Evolutionary conservation across 1,284 basidiomycete genomes (phyloP), one percentile per base, ranked within the genome.

Genomic region (Trichosporon faecale): DNA sequence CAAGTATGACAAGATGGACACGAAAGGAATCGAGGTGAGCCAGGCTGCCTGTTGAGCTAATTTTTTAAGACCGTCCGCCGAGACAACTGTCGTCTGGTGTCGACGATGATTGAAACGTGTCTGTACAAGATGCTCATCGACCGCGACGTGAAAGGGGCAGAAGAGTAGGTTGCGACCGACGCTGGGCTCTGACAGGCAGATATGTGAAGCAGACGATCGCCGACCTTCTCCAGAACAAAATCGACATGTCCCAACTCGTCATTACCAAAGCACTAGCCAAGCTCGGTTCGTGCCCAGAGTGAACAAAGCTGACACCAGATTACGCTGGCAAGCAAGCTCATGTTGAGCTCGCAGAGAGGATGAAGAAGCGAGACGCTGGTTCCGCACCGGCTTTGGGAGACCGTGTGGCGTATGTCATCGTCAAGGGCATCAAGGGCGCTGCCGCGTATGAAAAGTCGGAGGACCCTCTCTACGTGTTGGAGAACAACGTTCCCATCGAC

Each of bases 391-490:
- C 92, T 23, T 85, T 98, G 9, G 95, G 95, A 72, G 95, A 98
- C 81, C 94, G 95, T 82, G 95, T 98, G 0, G 95, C 95, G 1
- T 98, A 98, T 85, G 95, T 98, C 40, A 97, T 98, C 78, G 88
- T 97, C 79, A 98, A 98, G 82, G 93, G 93, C 11, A 91, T 92
- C 72, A 97, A 96, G 86, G 93, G 92, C 76, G 95, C 95, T 29
- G 93, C 94, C n/a, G 95, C 95, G 18, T 98, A 96, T 75, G 95
- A 98, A 80, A 97, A 97, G 82, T 96, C 95, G 0, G 95, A 98
- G 80, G 95, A 98, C 78, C 95, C 95, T 0, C 87, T 98, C 68
- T 98, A 93, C 76, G 95, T 98, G 7, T 87, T 98, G 23, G 95
- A 98, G 82, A 93, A 98, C 83, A 98, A 94, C 78, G 89, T 98